A percentile compares a stretch with the other conserved stretches of the same genome.
These are phyloP conservation scores for Hyphopichia buzzinii DNA, from an alignment of 1,139 yeast species.

Conservation along the genomic window DNA sequence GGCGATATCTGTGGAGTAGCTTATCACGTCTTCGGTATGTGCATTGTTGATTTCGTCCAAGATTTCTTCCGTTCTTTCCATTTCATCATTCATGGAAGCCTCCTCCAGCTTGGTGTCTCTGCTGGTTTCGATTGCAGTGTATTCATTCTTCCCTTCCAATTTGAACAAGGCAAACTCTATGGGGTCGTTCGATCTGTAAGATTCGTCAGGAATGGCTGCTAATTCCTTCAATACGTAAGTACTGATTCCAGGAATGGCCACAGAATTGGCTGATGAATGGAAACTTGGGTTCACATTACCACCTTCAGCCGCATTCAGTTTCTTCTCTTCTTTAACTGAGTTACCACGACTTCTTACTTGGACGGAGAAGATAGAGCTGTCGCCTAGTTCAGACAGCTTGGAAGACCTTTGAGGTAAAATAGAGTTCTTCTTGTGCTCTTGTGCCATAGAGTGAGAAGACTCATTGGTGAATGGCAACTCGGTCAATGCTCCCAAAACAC, in stretches of 20 bases:
- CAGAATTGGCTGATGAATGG: conserved; percentile 30
- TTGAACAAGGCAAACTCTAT: conserved; percentile 72
- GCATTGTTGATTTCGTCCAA: conserved; percentile 43
- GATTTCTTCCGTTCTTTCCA: conserved; percentile 34
- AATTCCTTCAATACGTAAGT: conserved; percentile 63
- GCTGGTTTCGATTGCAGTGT: background rate
- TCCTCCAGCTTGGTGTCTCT: background rate
- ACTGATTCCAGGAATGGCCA: conserved; percentile 62
- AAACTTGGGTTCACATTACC: conserved; percentile 6
- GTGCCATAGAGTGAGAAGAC: conserved; percentile 9
- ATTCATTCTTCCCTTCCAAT: conserved; percentile 61
- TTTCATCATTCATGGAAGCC: conserved; percentile 1
- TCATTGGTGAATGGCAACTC: conserved; percentile 39
- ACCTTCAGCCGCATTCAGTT: conserved; percentile 4
- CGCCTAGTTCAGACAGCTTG: conserved; percentile 29
- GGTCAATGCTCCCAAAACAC: conserved; percentile 40
- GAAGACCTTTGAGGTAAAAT: conserved; percentile 11
- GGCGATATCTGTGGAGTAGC: conserved; percentile 21
- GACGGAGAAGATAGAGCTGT: conserved; percentile 39
- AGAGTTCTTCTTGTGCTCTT: conserved; percentile 1
- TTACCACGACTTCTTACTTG: conserved; percentile 21
- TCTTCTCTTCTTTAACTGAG: conserved; percentile 17
- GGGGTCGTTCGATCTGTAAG: conserved; percentile 57
- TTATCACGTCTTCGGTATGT: conserved; percentile 35
- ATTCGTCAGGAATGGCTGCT: conserved; percentile 80